These are phyloP conservation scores for Alternaria postmessia DNA, from an alignment of 2,329 filamentous ascomycete genomes.

Conservation along the genomic window DNA sequence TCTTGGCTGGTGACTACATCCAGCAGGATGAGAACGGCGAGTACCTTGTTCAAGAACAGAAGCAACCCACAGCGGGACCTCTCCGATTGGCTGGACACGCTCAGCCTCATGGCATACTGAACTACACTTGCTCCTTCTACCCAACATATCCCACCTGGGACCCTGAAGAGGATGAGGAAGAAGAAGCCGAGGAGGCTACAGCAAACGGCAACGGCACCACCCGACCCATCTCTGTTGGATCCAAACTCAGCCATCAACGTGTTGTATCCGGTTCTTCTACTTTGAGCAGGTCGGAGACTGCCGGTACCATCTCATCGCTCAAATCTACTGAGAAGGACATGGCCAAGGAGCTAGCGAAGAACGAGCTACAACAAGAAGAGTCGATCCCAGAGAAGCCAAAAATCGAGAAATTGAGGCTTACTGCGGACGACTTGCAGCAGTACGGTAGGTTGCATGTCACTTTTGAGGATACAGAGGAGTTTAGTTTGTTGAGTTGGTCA, in stretches of 20 bases:
- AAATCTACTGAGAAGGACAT: conserved; percentile 52
- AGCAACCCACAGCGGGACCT: conserved; percentile 70
- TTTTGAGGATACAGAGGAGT: conserved; percentile 21
- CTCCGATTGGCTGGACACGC: conserved; percentile 78
- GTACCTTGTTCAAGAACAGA: conserved; percentile 80
- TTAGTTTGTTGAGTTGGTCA: conserved; percentile 39
- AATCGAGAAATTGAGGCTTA: conserved; percentile 79
- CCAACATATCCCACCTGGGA: conserved; percentile 87
- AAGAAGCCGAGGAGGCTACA: conserved; percentile 46
- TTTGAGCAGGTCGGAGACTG: conserved; percentile 40
- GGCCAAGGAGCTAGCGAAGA: conserved; percentile 57
- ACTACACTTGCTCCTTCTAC: conserved; percentile 88
- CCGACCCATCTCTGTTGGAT: conserved; percentile 31
- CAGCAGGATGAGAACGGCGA: conserved; percentile 79
- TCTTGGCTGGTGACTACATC: conserved; percentile 81
- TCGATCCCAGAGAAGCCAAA: conserved; percentile 62
- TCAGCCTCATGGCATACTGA: conserved; percentile 78
- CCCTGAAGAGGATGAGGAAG: conserved; percentile 80
- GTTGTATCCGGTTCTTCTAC: conserved; percentile 31
- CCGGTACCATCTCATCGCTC: conserved; percentile 55
- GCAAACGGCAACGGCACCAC: conserved; percentile 34
- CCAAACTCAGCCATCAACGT: conserved; percentile 29
- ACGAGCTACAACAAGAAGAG: conserved; percentile 57
- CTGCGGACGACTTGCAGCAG: conserved; percentile 79
- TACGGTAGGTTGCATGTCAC: conserved; percentile 65